Percentiles rank a stretch among this genome's conserved stretches.
Evolutionary conservation across 2,329 filamentous ascomycete genomes (phyloP).

Genomic region (Lasiodiplodia sp.): DNA sequence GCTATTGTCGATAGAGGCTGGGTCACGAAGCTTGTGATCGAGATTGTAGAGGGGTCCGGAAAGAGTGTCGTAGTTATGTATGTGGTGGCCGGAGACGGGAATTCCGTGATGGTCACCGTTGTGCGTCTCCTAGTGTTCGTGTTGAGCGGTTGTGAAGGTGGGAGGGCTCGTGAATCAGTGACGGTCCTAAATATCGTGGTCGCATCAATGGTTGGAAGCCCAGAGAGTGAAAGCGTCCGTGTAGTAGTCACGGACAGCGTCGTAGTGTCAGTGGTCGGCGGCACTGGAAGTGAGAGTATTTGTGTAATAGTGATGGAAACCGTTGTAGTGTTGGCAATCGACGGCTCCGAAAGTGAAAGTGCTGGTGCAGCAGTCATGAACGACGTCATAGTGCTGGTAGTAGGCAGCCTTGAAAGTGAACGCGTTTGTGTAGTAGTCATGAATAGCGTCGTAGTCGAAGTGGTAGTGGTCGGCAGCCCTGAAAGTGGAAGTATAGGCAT

Average conservation of each 20-base stretch:
- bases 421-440: too few species aligned
- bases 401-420: too few species aligned
- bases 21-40: not conserved
- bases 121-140: not conserved
- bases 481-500: too few species aligned
- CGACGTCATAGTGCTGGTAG: too few species aligned
- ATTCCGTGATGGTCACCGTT: not conserved
- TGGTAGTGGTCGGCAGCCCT: too few species aligned
- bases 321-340: too few species aligned
- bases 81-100: not conserved
- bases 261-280: not conserved
- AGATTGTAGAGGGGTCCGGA: not conserved
- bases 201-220: not conserved
- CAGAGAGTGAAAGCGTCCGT: not conserved
- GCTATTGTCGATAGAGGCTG: not conserved
- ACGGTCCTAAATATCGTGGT: not conserved
- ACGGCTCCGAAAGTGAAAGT: too few species aligned
- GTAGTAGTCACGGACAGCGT: not conserved
- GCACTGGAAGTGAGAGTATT: not conserved
- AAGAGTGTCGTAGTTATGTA: not conserved
- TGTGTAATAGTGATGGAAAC: not conserved
- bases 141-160: not conserved
- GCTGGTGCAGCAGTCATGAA: too few species aligned
- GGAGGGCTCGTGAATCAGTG: not conserved
- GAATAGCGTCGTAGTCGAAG: too few species aligned